Conservation (phyloP, 305 asterid genomes). For the Withania somnifera region DNA sequence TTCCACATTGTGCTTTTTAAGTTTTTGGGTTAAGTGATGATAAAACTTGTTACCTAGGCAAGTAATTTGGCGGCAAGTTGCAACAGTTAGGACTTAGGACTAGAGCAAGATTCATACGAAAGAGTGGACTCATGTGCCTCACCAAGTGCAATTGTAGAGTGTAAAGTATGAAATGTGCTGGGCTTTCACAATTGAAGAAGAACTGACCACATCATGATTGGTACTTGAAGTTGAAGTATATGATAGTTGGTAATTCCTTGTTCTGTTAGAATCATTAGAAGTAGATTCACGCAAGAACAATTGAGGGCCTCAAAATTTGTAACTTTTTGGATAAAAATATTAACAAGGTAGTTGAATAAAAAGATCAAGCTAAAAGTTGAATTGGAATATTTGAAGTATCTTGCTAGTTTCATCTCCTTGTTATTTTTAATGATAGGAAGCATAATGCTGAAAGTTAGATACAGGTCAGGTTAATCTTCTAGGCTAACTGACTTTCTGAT, state of each 20-base stretch:
- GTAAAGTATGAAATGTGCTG: neutral
- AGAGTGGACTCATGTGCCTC: neutral
- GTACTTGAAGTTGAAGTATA: neutral
- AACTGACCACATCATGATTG: neutral
- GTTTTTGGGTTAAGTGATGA: neutral
- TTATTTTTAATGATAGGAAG: neutral
- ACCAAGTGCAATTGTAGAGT: neutral
- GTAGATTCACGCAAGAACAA: neutral
- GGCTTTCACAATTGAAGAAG: neutral
- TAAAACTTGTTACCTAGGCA: neutral
- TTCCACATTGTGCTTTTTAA: neutral
- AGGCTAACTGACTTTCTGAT: constrained; percentile 5
- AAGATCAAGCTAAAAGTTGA: neutral
- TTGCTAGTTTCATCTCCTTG: neutral
- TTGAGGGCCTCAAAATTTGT: neutral
- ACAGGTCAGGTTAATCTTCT: neutral
- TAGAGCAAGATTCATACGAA: neutral
- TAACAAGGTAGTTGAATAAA: neutral
- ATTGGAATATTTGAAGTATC: neutral
- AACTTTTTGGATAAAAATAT: neutral
- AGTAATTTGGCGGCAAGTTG: neutral
- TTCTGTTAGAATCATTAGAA: neutral
- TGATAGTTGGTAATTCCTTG: neutral
- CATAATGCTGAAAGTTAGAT: neutral
- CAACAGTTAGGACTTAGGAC: neutral